phyloP scores from a whole-genome alignment of 164 flowering plant genomes.

The Kingdonia uniflora region DNA sequence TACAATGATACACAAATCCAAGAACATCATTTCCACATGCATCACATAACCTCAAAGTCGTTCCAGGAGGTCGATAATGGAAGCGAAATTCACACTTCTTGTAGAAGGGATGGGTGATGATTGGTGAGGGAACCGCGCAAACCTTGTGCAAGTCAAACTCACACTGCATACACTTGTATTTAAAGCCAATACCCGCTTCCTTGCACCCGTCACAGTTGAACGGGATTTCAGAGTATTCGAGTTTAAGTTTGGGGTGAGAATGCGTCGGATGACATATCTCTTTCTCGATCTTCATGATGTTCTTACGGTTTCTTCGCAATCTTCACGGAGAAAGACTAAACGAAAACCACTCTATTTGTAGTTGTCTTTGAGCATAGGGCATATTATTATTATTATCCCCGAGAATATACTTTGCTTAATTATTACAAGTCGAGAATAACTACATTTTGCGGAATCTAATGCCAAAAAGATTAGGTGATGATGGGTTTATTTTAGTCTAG shows the following conservation, averaged over 20 bases:
- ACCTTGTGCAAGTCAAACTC: conserved; percentile 71
- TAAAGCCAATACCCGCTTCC: conserved; percentile 75
- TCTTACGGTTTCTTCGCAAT: no score
- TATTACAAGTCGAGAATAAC: no score
- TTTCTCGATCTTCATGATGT: no score
- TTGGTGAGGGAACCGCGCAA: conserved; percentile 54
- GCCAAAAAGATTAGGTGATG: no score
- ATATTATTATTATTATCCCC: no score
- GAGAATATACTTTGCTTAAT: no score
- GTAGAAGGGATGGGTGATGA: conserved; percentile 72
- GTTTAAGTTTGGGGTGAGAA: conserved; percentile 65
- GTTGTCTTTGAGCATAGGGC: no score
- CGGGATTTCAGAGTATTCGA: conserved; percentile 49
- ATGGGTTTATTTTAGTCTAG: no score
- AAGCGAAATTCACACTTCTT: conserved; percentile 65
- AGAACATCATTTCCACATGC: conserved; percentile 71
- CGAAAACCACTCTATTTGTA: no score
- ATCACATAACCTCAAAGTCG: conserved; percentile 51
- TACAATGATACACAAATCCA: conserved; percentile 86
- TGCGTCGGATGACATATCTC: conserved; percentile 18
- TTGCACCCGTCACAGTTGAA: conserved; percentile 96
- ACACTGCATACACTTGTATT: conserved; percentile 58
- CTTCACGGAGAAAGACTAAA: no score
- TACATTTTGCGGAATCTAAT: not conserved
- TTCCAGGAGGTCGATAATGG: conserved; percentile 55